These are phyloP conservation scores for Cercophora samala DNA, from an alignment of 495 filamentous ascomycete genomes.

Conservation along the genomic window DNA sequence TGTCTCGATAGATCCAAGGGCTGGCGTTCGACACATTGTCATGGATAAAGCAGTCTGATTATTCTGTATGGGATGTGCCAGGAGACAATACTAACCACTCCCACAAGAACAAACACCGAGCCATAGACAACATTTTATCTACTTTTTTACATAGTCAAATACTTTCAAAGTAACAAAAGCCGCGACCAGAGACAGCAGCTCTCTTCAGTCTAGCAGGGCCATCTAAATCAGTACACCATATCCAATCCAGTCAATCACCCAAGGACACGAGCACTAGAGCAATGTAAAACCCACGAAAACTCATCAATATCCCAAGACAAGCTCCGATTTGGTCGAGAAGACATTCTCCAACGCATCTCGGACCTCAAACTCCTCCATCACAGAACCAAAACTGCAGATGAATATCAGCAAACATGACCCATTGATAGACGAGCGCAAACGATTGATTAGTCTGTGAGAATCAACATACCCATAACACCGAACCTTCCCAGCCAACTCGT, in stretches of 20 bases:
- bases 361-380: slow-evolving; percentile 89
- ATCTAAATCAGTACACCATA: neutral
- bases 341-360: slow-evolving; percentile 76
- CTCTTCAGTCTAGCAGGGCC: too few species aligned
- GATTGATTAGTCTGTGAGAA: neutral
- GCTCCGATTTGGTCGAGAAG: slow-evolving; percentile 60
- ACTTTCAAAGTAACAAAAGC: neutral
- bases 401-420: neutral
- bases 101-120: neutral
- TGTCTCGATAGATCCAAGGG: too few species aligned
- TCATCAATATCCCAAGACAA: slow-evolving; percentile 33
- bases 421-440: neutral
- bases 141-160: neutral
- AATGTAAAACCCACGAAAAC: neutral
- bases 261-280: neutral
- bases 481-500: slow-evolving; percentile 73
- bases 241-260: neutral
- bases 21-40: too few species aligned
- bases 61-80: neutral
- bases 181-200: too few species aligned
- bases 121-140: neutral
- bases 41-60: too few species aligned
- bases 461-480: slow-evolving; percentile 85
- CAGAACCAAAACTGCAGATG: slow-evolving; percentile 69
- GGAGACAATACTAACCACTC: neutral